These are phyloP conservation scores for Fraxinus xanthoxyloides DNA, from an alignment of 305 asterid genomes.

Conservation along the genomic window DNA sequence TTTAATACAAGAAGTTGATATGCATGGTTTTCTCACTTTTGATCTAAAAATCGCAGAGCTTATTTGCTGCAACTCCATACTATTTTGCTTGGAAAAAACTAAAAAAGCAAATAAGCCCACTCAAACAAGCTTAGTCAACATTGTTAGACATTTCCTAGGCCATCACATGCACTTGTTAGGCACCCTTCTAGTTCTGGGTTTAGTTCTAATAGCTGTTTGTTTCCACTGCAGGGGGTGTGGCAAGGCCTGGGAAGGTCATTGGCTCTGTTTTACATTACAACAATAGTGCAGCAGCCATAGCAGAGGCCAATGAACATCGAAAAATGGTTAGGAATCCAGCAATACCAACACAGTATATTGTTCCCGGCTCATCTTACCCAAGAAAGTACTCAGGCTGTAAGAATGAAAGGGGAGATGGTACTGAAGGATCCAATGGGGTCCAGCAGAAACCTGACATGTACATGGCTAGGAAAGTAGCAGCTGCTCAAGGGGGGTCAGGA, in stretches of 20 bases:
- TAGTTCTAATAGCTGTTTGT: conserved; percentile 5
- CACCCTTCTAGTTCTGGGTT: not conserved
- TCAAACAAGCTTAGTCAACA: not conserved
- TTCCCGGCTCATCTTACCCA: conserved; percentile 64
- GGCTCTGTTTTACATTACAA: conserved; percentile 73
- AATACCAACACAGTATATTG: conserved; percentile 52
- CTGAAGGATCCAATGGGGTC: conserved; percentile 59
- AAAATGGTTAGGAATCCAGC: conserved; percentile 57
- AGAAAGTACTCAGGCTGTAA: conserved; percentile 75
- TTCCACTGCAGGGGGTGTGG: conserved; percentile 56
- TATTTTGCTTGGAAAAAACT: not conserved
- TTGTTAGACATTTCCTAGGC: not conserved
- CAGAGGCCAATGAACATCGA: conserved; percentile 58
- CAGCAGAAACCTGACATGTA: conserved; percentile 70
- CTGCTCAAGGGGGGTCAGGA: conserved; percentile 81
- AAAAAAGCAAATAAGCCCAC: not conserved
- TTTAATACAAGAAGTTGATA: not conserved
- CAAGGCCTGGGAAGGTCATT: conserved; percentile 83
- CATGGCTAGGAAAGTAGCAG: conserved; percentile 70
- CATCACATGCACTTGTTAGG: not conserved
- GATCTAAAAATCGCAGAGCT: not conserved
- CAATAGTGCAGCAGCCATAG: conserved; percentile 54
- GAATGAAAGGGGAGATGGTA: conserved; percentile 52
- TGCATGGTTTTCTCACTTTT: not conserved
- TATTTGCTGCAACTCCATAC: not conserved